Evolutionary conservation across 164 flowering plant genomes (phyloP).

Genomic region (Macadamia tetraphylla): DNA sequence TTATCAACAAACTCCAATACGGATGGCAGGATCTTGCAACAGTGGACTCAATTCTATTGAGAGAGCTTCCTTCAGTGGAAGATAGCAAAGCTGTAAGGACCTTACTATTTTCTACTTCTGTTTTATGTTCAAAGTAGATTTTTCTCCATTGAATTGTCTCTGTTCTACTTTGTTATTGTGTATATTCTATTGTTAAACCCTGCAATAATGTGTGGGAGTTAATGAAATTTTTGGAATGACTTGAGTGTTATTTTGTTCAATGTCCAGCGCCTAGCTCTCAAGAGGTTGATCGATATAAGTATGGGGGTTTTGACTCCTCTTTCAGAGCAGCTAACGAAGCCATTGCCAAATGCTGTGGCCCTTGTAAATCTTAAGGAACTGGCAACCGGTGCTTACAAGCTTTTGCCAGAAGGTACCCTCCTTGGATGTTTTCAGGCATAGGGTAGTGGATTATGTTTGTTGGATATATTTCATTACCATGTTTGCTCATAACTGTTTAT

Average conservation of each 20-base stretch:
- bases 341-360: conserved; percentile 80
- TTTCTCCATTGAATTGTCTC: not conserved
- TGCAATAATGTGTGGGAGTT: not conserved
- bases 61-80: conserved; percentile 82
- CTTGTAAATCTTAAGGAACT: conserved; percentile 79
- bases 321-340: conserved; percentile 91
- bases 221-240: conserved; percentile 8
- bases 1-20: conserved; percentile 7
- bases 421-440: not conserved
- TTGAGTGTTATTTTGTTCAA: conserved; percentile 11
- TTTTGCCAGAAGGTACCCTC: conserved; percentile 77
- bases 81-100: conserved; percentile 68
- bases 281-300: conserved; percentile 83
- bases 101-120: conserved; percentile 4
- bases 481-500: not conserved
- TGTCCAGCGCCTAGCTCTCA: conserved; percentile 84
- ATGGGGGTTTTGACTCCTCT: conserved; percentile 92
- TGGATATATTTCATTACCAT: not conserved
- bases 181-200: not conserved
- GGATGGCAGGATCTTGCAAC: conserved; percentile 82
- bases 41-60: conserved; percentile 81
- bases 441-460: not conserved
- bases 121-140: not conserved
- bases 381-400: conserved; percentile 75
- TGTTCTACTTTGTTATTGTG: not conserved